Evolutionary conservation across 371 early-diverging fungal genomes (phyloP).

Genomic region (Vairimorpha apis): DNA sequence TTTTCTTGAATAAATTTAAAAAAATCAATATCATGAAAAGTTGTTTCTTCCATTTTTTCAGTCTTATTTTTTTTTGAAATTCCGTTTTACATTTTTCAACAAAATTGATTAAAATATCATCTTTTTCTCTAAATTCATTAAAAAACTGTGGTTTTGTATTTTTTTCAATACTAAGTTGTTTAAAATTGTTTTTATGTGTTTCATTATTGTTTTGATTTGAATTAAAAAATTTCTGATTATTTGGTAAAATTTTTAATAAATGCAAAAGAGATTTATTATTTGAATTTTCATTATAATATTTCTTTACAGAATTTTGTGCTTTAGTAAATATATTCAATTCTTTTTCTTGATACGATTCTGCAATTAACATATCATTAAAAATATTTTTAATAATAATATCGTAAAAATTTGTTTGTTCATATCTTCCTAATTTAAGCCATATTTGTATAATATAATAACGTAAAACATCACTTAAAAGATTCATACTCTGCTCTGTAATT

Average conservation of each 20-base stretch:
- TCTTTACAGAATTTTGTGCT: conserved; percentile 12
- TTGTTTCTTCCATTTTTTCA: too few species aligned
- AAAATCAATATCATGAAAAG: not conserved
- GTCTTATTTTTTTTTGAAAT: not conserved
- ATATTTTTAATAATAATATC: conserved; percentile 5
- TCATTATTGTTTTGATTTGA: conserved; percentile 6
- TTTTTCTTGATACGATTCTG: conserved; percentile 9
- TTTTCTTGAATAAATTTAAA: not conserved
- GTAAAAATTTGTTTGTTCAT: not conserved
- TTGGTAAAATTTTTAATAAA: conserved; percentile 23
- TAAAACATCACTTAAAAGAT: conserved; percentile 49
- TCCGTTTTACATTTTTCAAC: conserved; percentile 12
- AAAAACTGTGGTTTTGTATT: not conserved
- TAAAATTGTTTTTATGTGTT: conserved; percentile 3
- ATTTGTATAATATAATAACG: conserved; percentile 38
- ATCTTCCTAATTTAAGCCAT: conserved; percentile 9
- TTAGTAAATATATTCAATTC: conserved; percentile 18
- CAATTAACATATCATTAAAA: conserved; percentile 3
- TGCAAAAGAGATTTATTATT: conserved; percentile 33
- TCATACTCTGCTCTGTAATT: conserved; percentile 45
- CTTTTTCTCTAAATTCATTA: conserved; percentile 3
- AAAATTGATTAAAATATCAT: conserved; percentile 18
- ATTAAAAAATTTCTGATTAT: conserved; percentile 13
- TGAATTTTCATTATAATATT: conserved; percentile 7
- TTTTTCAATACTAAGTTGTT: conserved; percentile 1